Base-by-base conservation (phyloP, 2,329 filamentous ascomycete species). In the Cercospora zeae-maydis region DNA sequence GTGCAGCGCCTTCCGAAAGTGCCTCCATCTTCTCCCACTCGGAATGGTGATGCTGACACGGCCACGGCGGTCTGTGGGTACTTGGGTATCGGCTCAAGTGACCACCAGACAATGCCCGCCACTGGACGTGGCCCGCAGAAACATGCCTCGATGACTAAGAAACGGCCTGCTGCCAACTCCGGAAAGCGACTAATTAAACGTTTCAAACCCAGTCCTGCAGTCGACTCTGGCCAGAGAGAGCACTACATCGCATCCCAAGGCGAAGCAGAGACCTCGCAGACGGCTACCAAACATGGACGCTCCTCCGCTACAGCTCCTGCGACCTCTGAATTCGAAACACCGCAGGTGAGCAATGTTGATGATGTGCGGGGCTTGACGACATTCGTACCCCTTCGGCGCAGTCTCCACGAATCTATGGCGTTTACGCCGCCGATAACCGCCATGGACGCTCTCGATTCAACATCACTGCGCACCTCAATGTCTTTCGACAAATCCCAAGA, bases 361-460 rank as follows among this genome's bases (percentile, higher is more conserved):
- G n/a, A 11, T 14, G 37, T 39, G 5, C 13, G 45, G 24, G 39
- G n/a, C 30, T 47, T 30, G 30, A 5, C 39, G 39, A 45, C 16
- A 21, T 13, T 45, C 11, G 10, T 45, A 16, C 10, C 19, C 4
- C 39, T 16, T 13, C 19, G 2, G 21, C 39, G 21, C 52, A 1
- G 62, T 52, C 27, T 16, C 19, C 30, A 31, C 6, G 14, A 66
- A 33, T 31, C 62, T 16, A 47, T 67, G 10, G 58, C 66, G 11
- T 49, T 69, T 7, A 65, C 62, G 31, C 58, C 61, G 24, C 63
- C 61, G 14, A 49, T 57, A 16, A 69, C 67, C 24, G 65, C 67
- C n/a, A 66, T 67, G 67, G 61, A 69, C 51, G 59, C 61, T 10
- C 58, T 66, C 37, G 66, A 62, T 66, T 64, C 67, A 66, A 68